Percentiles rank a stretch among this genome's conserved stretches.
Conservation (phyloP, 768 basidiomycete species). For the Psilocybe cubensis region DNA sequence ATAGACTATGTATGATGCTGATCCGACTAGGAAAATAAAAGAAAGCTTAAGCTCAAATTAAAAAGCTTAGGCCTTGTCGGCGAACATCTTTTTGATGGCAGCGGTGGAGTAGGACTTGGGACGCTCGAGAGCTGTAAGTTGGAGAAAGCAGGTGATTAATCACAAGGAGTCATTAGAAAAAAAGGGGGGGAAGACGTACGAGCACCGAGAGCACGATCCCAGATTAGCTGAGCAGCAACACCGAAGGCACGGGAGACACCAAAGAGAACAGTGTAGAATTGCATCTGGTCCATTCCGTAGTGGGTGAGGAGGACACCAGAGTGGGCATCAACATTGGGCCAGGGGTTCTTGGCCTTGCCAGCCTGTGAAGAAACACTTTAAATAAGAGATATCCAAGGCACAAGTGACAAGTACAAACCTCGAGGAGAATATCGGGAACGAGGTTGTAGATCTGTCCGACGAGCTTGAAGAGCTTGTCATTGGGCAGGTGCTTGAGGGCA, state of each 20-base stretch:
- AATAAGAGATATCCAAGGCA: not conserved
- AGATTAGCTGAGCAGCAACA: constrained; percentile 87
- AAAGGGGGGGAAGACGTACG: constrained; percentile 54
- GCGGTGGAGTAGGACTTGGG: constrained; percentile 90
- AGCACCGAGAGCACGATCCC: constrained; percentile 92
- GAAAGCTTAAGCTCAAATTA: not conserved
- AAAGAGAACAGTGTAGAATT: constrained; percentile 97
- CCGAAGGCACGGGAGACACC: constrained; percentile 96
- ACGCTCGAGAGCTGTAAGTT: constrained; percentile 75
- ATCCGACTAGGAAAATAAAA: not conserved
- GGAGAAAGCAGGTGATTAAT: not conserved
- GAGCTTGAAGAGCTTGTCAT: constrained; percentile 92
- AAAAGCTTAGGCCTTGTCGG: constrained; percentile 44
- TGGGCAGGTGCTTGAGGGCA: constrained; percentile 80
- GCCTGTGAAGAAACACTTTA: constrained; percentile 46
- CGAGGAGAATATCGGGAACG: constrained; percentile 88
- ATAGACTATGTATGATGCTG: not conserved
- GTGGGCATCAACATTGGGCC: constrained; percentile 98
- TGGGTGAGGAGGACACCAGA: constrained; percentile 88
- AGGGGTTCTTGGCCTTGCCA: constrained; percentile 92
- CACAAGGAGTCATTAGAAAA: not conserved
- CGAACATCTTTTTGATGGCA: constrained; percentile 81
- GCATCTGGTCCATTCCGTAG: constrained; percentile 88
- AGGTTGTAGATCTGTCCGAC: constrained; percentile 88
- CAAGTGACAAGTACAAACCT: constrained; percentile 42